Base-by-base conservation (phyloP, 169 alveolate genomes). In the Babesia ovata region DNA sequence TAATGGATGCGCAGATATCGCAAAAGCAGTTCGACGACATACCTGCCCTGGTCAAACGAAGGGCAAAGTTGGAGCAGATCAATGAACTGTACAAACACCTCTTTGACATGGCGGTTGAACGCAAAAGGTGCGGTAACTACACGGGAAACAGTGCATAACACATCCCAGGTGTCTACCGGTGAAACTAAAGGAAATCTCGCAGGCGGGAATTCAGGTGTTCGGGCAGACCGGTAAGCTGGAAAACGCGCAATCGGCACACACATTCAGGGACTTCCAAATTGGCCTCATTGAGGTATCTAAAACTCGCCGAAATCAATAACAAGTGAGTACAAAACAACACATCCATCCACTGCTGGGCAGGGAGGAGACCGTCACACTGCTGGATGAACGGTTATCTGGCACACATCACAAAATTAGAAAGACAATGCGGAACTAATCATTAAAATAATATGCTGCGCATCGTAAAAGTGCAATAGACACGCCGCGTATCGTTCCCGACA, bases 61-160 rank as follows among this genome's bases (percentile, higher is more conserved):
- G 93, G 24, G 93, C 92, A 22, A 88, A 83, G 54, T 45, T 88
- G 56, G 91, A 84, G 44, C 92, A 88, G 60, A 61, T 88, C 33
- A 88, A 88, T 52, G 67, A 82, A 58, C 77, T 88, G 33, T 85
- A 78, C 44, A 65, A 57, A 46, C 53, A 73, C 39, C 67, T 88
- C 33, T 85, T 79, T 50, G 79, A 85, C 26, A 63, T 58, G 78
- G 93, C 93, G 42, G 53, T 88, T 12, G 85, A 88, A 61, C 66
- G 73, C 44, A 88, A 86, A 17, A 88, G 76, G 93, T 84, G 45
- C 29, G 73, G 2, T n/a, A 13, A 0, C 11, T 1, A 16, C 19
- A 16, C 19, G 2, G 50, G n/a, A 0, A 13, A 16, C 50, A 45
- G 50, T 8, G 50, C 19, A 1, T 45, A 16, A 16, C 14, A 45